phyloP scores from a whole-genome alignment of 176 grass and related monocot species.

The Musa itinerans region DNA sequence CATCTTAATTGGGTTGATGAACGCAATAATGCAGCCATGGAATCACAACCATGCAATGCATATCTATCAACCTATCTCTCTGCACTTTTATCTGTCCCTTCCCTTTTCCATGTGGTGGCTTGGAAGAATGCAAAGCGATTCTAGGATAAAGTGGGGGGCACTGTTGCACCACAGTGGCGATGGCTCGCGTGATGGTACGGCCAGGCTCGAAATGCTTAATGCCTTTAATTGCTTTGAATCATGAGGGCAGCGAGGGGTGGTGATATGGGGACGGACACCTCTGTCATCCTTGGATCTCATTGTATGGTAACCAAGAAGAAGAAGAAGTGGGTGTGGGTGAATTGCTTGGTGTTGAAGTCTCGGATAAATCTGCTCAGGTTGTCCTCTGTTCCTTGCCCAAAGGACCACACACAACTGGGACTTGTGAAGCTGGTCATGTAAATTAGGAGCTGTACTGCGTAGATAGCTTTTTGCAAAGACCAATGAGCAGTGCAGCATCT shows the following conservation, averaged over 20 bases:
- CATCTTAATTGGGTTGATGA: conserved; percentile 8
- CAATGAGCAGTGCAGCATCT: conserved; percentile 4
- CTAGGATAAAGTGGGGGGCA: not conserved
- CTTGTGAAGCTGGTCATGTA: not conserved
- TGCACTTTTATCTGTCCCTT: not conserved
- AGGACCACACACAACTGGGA: too few species aligned
- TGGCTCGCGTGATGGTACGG: not conserved
- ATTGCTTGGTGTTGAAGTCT: conserved; percentile 11
- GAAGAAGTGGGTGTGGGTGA: not conserved
- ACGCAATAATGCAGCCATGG: conserved; percentile 33
- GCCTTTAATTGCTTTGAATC: conserved; percentile 1
- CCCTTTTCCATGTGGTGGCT: not conserved
- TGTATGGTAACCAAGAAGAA: not conserved
- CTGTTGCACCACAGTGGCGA: not conserved
- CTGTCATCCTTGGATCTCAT: not conserved
- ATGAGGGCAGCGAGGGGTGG: conserved; percentile 1
- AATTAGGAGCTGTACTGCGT: not conserved
- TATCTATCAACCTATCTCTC: not conserved
- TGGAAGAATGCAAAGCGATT: conserved; percentile 10
- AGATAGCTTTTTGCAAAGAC: not conserved
- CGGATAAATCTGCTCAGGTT: not conserved
- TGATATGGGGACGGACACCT: not conserved
- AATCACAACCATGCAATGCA: conserved; percentile 7
- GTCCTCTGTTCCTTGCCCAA: too few species aligned
- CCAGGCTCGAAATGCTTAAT: not conserved